Evolutionary conservation across 257 asterid species (phyloP), one percentile per base, ranked within the genome.

Genomic region (Solanum pennellii): DNA sequence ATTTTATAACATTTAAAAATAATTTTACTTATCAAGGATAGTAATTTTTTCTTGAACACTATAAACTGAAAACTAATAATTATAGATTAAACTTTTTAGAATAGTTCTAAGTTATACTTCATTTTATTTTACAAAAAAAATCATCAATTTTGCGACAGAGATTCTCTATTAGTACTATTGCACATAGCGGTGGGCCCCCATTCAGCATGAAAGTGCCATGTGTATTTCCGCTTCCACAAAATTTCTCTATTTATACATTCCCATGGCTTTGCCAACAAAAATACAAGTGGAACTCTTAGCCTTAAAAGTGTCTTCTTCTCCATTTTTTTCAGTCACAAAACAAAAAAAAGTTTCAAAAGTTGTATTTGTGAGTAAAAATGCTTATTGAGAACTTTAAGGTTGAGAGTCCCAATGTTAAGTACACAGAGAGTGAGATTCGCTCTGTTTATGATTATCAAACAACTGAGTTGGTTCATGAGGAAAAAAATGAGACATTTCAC

Each of bases 381-480:
- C 96, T 97, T 66, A 95, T 97, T 66, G 99, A 97, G 45, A 94
- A 90, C 90, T 97, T 95, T 91, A 95, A 95, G 89, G 98, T 97
- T 23, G 99, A 97, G 42, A 95, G 98, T 90, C 96, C 99, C 3
- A 95, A 97, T 85, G 99, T 97, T 8, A 93, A 90, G 90, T 97
- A 97, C 95, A 87, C 95, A 5, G 98, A 93, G 27, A 85, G 62
- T 76, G 99, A 96, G 93, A 94, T 97, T 90, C 95, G 92, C 33
- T 95, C 99, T 7, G 91, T 96, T 25, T 97, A 97, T 89, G 89
- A 88, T 89, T 97, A 97, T 35, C 96, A 95, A 76, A 97, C 99
- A 49, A 97, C 99, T 0, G 99, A 97, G 90, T 95, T 97, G 44
- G 93, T 96, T 89, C 96, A 95, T 87, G 99, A 95, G 94, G 92